Base-by-base conservation (phyloP, 2,329 filamentous ascomycete genomes). In the Fusarium temperatum region DNA sequence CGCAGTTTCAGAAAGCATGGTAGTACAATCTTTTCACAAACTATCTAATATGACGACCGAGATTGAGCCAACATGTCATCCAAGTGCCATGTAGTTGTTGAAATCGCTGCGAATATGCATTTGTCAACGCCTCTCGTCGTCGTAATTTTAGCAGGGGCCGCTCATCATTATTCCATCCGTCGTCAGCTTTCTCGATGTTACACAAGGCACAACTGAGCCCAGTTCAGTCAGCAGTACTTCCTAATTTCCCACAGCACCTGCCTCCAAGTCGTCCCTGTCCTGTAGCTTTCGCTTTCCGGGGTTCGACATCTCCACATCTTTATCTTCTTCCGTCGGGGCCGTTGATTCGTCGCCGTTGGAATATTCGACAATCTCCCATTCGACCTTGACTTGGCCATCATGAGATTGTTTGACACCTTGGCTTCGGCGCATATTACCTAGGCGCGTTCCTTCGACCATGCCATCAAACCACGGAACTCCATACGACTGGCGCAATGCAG, bases 301-400 rank as follows among this genome's bases (percentile, higher is more conserved):
- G 18, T 81, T 77, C 38, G 70, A 69, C 35, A 77, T 61, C 55
- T 77, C 78, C 80, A 81, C 81, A 28, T 85, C 83, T 17, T 82
- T 77, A 50, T 83, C 81, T 12, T 82, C 79, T 8, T 73, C 79
- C 47, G 81, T 26, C 50, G 62, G 48, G 36, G 24, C 66, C 36
- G 38, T 50, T 36, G 36, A 50, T 32, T 75, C 72, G 35, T 78
- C 78, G 20, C 83, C 84, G 14, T 84, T 85, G 59, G 86, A 88
- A 86, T 89, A 95, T 83, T 98, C 95, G 44, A 92, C 87, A 72
- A 98, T 88, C 82, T 97, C 94, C 93, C 94, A 97, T 79, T 96
- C 92, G 17, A 96, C 88, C 50, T 85, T 89, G 42, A 91, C 88
- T 35, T 85, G 87, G 22, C 92, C 92, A 79, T 94, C 90, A n/a